phyloP scores from a whole-genome alignment of 31 red algal species.

The Pterothamnion heteromorphum region DNA sequence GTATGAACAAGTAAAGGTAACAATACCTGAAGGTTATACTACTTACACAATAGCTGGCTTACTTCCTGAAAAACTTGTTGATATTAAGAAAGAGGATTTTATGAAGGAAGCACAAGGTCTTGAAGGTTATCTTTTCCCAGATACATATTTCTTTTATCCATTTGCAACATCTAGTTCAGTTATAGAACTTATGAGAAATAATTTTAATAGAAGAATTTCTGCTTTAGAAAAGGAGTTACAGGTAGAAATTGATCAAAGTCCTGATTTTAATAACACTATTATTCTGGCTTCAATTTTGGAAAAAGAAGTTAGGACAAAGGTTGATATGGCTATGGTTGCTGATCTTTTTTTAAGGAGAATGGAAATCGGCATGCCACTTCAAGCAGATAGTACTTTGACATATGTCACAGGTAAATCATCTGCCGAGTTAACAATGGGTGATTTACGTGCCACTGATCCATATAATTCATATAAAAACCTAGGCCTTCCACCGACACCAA shows the following conservation, averaged over 20 bases:
- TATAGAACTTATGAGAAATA: neutral
- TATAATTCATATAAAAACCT: neutral
- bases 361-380: neutral
- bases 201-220: neutral
- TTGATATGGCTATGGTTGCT: neutral
- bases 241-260: no score
- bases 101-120: neutral
- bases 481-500: neutral
- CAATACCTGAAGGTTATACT: neutral
- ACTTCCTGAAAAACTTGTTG: neutral
- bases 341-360: neutral
- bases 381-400: neutral
- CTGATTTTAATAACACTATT: neutral
- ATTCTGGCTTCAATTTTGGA: neutral
- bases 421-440: neutral
- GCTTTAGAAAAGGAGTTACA: neutral
- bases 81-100: neutral
- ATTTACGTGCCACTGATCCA: neutral
- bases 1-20: neutral
- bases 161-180: neutral
- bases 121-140: conserved; percentile 11
- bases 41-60: neutral
- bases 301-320: neutral
- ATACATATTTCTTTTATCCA: neutral
- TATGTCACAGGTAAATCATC: neutral